Conservation (phyloP, 257 asterid species). For the Lantana camara region DNA sequence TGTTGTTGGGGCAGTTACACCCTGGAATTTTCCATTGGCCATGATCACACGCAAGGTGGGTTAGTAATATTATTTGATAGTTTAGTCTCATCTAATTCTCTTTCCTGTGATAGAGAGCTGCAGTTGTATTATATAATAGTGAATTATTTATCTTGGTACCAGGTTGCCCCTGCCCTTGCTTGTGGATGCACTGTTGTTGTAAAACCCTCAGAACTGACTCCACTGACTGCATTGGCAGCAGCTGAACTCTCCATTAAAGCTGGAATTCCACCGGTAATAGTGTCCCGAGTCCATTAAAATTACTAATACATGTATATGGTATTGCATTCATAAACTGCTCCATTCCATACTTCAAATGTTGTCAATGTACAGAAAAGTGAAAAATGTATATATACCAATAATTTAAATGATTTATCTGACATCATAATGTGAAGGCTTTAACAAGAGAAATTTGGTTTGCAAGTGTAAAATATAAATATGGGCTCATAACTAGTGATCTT, state of each 20-base stretch:
- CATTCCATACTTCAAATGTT: neutral
- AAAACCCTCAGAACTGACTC: conserved; percentile 93
- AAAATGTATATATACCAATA: neutral
- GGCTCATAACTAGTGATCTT: conserved; percentile 2
- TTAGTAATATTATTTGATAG: conserved; percentile 13
- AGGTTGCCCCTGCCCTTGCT: conserved; percentile 99
- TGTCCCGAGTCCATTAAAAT: conserved; percentile 29
- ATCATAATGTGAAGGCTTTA: neutral
- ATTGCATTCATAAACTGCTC: conserved; percentile 11
- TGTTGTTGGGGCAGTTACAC: conserved; percentile 95
- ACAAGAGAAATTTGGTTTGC: conserved; percentile 1
- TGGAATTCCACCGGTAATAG: conserved; percentile 91
- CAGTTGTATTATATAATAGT: conserved; percentile 22
- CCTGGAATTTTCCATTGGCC: conserved; percentile 99
- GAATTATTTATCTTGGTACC: conserved; percentile 34
- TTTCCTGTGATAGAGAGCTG: conserved; percentile 9
- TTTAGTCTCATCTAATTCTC: conserved; percentile 9
- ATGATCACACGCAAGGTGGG: conserved; percentile 95
- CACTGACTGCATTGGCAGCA: conserved; percentile 96
- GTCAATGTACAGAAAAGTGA: conserved; percentile 3
- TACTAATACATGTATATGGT: conserved; percentile 7
- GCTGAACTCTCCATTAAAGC: conserved; percentile 97
- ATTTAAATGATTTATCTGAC: conserved; percentile 13
- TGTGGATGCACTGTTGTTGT: conserved; percentile 94
- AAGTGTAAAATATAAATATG: neutral